These are phyloP conservation scores for Aurantiochytrium sp. DNA, from an alignment of 108 stramenopile genomes.

Conservation along the genomic window DNA sequence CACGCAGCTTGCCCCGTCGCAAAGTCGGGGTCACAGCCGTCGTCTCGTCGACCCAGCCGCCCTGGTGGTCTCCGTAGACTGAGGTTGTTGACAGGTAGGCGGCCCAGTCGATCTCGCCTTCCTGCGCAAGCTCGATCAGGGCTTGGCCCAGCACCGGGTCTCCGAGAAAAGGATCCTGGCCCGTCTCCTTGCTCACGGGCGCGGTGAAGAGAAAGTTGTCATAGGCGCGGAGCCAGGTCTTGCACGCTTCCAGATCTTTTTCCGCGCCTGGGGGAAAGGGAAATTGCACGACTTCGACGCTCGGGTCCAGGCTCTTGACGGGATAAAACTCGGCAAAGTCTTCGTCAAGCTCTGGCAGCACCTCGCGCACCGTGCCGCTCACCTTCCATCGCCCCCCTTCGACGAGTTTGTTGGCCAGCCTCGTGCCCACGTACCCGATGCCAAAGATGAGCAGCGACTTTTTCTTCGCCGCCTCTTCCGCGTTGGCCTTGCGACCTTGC, in stretches of 20 bases:
- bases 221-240: not conserved
- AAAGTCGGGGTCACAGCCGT: not conserved
- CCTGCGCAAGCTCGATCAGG: not conserved
- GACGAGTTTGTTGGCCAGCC: not conserved
- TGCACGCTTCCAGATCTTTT: not conserved
- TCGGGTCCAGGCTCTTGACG: not conserved
- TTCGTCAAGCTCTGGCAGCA: not conserved
- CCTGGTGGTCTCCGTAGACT: not conserved
- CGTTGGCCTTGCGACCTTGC: too few relatives aligned
- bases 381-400: not conserved
- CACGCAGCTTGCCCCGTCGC: not conserved
- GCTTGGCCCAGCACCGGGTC: not conserved
- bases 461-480: not conserved
- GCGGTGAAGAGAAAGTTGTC: not conserved
- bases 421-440: not conserved
- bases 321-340: not conserved
- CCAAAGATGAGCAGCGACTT: not conserved
- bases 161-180: not conserved
- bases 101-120: not conserved
- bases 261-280: not conserved
- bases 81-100: constrained; percentile 6
- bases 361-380: not conserved
- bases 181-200: not conserved
- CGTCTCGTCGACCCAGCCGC: not conserved
- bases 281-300: not conserved